Evolutionary conservation across 2,329 filamentous ascomycete genomes (phyloP).

Genomic region (Diaporthe aspalathi): DNA sequence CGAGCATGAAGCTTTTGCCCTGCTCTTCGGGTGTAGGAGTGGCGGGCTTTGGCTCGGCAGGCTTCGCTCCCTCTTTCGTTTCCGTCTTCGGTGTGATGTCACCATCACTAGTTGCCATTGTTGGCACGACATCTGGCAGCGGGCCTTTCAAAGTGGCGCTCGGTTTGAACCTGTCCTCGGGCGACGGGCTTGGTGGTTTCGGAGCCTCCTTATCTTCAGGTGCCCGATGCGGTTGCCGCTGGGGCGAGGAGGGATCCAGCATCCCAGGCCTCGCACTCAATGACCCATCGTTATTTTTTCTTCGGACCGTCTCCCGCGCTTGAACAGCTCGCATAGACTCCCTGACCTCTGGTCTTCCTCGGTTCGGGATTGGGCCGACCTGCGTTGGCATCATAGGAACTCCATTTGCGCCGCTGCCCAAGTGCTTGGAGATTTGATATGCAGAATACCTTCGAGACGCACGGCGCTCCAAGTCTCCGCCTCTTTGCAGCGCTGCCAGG

Average conservation of each 20-base stretch:
- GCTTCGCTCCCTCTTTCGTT: slow-evolving; percentile 40
- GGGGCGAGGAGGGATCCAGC: slow-evolving; percentile 69
- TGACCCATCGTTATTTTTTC: slow-evolving; percentile 57
- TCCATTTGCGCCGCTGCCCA: slow-evolving; percentile 82
- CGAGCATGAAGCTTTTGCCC: slow-evolving; percentile 66
- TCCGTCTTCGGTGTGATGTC: slow-evolving; percentile 44
- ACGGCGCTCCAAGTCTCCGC: slow-evolving; percentile 90
- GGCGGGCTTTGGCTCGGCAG: slow-evolving; percentile 36
- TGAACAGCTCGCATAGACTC: slow-evolving; percentile 83
- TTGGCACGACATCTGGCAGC: slow-evolving; percentile 60
- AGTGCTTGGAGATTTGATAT: slow-evolving; percentile 95
- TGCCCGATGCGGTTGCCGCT: slow-evolving; percentile 68
- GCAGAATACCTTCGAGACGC: slow-evolving; percentile 94
- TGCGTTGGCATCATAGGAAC: slow-evolving; percentile 89
- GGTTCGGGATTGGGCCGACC: slow-evolving; percentile 84
- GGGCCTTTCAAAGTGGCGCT: slow-evolving; percentile 71
- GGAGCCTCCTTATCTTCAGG: slow-evolving; percentile 66
- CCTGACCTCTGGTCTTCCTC: slow-evolving; percentile 80
- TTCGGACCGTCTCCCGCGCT: slow-evolving; percentile 61
- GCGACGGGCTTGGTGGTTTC: slow-evolving; percentile 63
- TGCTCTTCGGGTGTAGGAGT: slow-evolving; percentile 57
- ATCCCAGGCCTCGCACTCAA: slow-evolving; percentile 51
- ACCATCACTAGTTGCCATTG: slow-evolving; percentile 47
- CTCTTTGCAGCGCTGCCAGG: slow-evolving; percentile 88
- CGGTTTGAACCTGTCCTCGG: slow-evolving; percentile 72